Conservation (phyloP, 441 rosid species). For the Arabidopsis lyrata region DNA sequence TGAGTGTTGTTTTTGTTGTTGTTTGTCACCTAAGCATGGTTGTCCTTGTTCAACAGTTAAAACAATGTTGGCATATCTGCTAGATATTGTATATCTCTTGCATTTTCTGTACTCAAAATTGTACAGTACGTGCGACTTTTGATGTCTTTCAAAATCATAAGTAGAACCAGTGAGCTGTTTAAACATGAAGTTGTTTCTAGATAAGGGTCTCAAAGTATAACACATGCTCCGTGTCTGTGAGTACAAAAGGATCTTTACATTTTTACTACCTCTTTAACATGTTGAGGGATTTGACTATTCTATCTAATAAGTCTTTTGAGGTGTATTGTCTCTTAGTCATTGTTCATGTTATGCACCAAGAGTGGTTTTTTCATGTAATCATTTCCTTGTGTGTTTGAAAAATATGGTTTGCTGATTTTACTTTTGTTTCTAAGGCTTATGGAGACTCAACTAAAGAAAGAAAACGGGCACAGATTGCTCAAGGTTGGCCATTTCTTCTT, state of each 20-base stretch:
- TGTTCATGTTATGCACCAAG: slow-evolving; percentile 6
- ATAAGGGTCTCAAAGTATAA: slow-evolving; percentile 21
- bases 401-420: slow-evolving; percentile 23
- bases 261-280: background rate
- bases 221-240: slow-evolving; percentile 2
- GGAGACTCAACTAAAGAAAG: slow-evolving; percentile 97
- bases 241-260: slow-evolving; percentile 10
- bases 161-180: slow-evolving; percentile 15
- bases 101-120: background rate
- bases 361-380: slow-evolving; percentile 13
- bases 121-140: background rate
- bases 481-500: slow-evolving; percentile 65
- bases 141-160: background rate
- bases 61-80: slow-evolving; percentile 14
- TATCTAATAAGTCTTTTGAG: slow-evolving; percentile 20
- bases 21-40: slow-evolving; percentile 10
- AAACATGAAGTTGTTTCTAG: slow-evolving; percentile 12
- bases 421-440: slow-evolving; percentile 66
- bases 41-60: slow-evolving; percentile 22
- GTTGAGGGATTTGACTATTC: background rate
- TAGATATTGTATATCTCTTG: slow-evolving; percentile 11
- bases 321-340: slow-evolving; percentile 15
- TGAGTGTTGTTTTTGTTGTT: slow-evolving; percentile 14
- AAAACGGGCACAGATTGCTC: slow-evolving; percentile 95
- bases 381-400: slow-evolving; percentile 10